Evolutionary conservation across 2,329 filamentous ascomycete species (phyloP).

Genomic region (Nothophoma quercina): DNA sequence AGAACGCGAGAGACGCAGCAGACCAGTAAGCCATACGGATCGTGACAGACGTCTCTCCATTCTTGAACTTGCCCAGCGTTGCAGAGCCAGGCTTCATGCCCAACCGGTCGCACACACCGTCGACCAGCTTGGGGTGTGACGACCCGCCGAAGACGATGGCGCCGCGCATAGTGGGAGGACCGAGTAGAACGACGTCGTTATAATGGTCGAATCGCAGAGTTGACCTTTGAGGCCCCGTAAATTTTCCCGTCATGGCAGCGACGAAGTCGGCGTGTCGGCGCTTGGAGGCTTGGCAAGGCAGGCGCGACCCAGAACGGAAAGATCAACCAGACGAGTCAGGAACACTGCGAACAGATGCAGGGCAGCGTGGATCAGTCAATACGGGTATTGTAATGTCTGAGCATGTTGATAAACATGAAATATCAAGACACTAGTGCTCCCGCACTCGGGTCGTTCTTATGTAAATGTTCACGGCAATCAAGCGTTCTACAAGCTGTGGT

Average conservation of each 20-base stretch:
- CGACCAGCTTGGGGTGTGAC: constrained; percentile 69
- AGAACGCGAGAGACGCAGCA: constrained; percentile 21
- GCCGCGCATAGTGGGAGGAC: constrained; percentile 64
- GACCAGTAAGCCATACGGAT: constrained; percentile 58
- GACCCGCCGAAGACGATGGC: constrained; percentile 73
- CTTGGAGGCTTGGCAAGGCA: constrained; percentile 7
- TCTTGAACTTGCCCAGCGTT: constrained; percentile 71
- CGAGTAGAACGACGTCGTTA: constrained; percentile 41
- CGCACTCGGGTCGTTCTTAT: not conserved
- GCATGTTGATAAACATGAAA: not conserved
- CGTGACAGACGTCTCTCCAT: constrained; percentile 74
- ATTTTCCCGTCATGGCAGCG: constrained; percentile 35
- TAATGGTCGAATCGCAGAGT: constrained; percentile 32
- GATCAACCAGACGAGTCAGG: constrained; percentile 10
- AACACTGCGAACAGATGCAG: constrained; percentile 1
- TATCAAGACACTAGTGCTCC: not conserved
- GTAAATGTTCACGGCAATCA: constrained; percentile 5
- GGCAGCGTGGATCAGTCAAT: not conserved
- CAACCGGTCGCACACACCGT: constrained; percentile 71
- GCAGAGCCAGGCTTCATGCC: constrained; percentile 67
- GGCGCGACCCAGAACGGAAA: constrained; percentile 8
- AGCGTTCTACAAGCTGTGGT: constrained; percentile 33
- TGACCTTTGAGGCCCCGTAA: constrained; percentile 28
- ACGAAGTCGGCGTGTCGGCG: constrained; percentile 18
- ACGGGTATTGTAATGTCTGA: not conserved